Conservation (phyloP, 1,284 basidiomycete genomes). For the Stereum hirsutum region DNA sequence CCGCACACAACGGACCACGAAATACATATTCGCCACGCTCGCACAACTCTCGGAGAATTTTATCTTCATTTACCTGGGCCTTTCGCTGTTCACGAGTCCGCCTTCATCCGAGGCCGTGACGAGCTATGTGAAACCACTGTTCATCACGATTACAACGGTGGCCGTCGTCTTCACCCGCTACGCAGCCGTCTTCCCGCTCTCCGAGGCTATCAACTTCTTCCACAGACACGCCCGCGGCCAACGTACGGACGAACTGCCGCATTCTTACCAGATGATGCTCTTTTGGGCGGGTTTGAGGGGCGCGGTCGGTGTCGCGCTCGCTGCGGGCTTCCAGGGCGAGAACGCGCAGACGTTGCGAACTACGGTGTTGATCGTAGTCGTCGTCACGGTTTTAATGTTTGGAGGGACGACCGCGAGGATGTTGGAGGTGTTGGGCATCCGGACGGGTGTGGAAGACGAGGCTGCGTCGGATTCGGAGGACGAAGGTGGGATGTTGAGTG, state of each 20-base stretch:
- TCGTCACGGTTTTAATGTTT: conserved; percentile 92
- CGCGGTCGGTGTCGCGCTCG: conserved; percentile 94
- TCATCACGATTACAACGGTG: conserved; percentile 85
- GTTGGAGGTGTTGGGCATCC: conserved; percentile 95
- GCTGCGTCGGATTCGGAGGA: conserved; percentile 68
- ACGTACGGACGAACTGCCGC: conserved; percentile 80
- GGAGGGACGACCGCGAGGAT: conserved; percentile 95
- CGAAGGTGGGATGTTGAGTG: conserved; percentile 37
- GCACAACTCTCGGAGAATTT: conserved; percentile 98
- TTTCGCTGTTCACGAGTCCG: conserved; percentile 87
- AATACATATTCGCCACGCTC: conserved; percentile 89
- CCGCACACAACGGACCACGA: conserved; percentile 90
- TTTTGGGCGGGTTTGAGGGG: conserved; percentile 98
- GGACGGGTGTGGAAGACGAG: conserved; percentile 93
- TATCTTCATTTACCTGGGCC: conserved; percentile 98
- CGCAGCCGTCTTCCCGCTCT: conserved; percentile 94
- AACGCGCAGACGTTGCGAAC: conserved; percentile 89
- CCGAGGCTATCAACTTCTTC: conserved; percentile 91
- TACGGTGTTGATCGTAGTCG: conserved; percentile 93
- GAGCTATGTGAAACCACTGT: conserved; percentile 90
- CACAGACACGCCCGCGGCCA: conserved; percentile 77
- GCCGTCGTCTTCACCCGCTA: conserved; percentile 94
- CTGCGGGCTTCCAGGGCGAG: conserved; percentile 88
- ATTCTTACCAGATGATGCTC: conserved; percentile 97
- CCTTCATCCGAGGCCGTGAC: conserved; percentile 64